Conservation (phyloP, 345 rosid species). For the Eucalyptus curtisii region DNA sequence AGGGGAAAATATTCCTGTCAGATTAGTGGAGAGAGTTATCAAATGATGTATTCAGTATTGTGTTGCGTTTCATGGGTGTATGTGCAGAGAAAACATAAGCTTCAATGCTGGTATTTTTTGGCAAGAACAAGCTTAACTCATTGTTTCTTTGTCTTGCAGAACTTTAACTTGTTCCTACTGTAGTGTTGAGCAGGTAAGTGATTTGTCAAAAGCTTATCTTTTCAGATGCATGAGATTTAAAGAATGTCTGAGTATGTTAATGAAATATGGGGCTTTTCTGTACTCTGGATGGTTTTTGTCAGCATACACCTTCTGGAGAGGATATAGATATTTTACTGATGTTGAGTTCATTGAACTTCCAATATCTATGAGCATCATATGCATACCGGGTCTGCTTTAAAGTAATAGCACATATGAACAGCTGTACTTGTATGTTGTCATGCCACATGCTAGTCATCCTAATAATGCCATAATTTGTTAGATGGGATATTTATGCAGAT, state of each 20-base stretch:
- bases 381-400: background rate
- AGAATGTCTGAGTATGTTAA: background rate
- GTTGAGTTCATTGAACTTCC: background rate
- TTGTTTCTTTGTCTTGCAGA: conserved; percentile 33
- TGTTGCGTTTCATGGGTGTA: background rate
- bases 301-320: background rate
- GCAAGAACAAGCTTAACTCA: background rate
- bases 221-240: background rate
- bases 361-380: background rate
- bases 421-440: background rate
- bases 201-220: background rate
- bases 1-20: background rate
- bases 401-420: background rate
- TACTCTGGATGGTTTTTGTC: background rate
- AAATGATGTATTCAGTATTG: background rate
- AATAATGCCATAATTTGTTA: background rate
- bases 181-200: conserved; percentile 73
- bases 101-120: background rate
- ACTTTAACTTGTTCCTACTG: conserved; percentile 65
- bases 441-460: background rate
- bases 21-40: background rate
- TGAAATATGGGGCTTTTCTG: background rate
- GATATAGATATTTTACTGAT: background rate
- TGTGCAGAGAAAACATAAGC: background rate
- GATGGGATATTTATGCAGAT: background rate